Evolutionary conservation across 148 eudicot species (phyloP).

Genomic region (Vaccinium darrowii): DNA sequence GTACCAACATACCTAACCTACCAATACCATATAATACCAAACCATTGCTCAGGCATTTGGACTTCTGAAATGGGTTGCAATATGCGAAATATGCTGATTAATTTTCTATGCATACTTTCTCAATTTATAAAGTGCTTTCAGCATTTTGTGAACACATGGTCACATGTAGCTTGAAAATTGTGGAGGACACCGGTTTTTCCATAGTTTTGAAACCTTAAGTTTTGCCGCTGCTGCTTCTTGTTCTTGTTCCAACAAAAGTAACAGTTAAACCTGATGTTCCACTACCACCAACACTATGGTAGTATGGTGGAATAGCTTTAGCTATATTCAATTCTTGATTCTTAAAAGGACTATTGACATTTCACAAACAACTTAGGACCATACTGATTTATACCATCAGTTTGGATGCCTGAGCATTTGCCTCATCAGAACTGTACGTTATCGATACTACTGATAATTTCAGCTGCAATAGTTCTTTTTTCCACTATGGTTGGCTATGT

Average conservation of each 20-base stretch:
- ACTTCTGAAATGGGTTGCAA: background rate
- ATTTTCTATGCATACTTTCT: background rate
- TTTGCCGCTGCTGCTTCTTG: background rate
- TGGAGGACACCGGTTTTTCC: background rate
- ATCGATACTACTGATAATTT: background rate
- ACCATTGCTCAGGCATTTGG: background rate
- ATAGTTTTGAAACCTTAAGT: background rate
- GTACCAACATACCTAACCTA: too few relatives aligned
- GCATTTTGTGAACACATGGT: background rate
- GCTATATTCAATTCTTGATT: background rate
- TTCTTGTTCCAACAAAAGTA: background rate
- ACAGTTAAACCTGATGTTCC: background rate
- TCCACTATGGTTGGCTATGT: background rate
- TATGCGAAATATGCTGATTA: too few relatives aligned
- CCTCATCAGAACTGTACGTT: background rate
- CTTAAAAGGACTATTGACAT: background rate
- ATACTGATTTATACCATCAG: background rate
- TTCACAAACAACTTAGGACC: background rate
- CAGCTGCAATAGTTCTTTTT: background rate
- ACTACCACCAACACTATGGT: background rate
- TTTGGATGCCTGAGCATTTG: background rate
- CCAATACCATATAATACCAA: too few relatives aligned
- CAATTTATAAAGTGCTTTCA: background rate
- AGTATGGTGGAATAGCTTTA: background rate
- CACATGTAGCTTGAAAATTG: background rate